These are phyloP conservation scores for Salix koriyanagi DNA, from an alignment of 345 rosid genomes.

Conservation along the genomic window DNA sequence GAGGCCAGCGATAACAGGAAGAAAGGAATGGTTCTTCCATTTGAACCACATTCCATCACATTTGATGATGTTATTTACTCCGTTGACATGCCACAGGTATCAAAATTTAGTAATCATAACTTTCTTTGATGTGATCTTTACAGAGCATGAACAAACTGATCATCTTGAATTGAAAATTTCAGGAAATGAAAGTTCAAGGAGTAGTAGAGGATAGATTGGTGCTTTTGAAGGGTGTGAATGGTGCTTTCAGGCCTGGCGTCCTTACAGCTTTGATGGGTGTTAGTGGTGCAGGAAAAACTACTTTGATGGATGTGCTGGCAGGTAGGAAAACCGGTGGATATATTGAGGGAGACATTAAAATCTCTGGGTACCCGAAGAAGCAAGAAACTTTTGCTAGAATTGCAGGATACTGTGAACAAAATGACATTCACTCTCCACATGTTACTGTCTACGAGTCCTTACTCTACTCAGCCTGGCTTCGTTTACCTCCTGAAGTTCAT, in stretches of 20 bases:
- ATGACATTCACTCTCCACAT: slow-evolving; percentile 74
- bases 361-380: slow-evolving; percentile 73
- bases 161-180: slow-evolving; percentile 3
- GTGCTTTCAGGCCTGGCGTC: slow-evolving; percentile 81
- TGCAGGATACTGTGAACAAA: slow-evolving; percentile 75
- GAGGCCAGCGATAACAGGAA: slow-evolving; percentile 23
- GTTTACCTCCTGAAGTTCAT: slow-evolving; percentile 46
- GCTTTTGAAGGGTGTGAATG: slow-evolving; percentile 65
- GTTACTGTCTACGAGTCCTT: slow-evolving; percentile 72
- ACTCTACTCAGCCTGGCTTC: slow-evolving; percentile 76
- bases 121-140: background rate
- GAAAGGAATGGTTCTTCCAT: slow-evolving; percentile 76
- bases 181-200: slow-evolving; percentile 65
- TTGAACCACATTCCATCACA: slow-evolving; percentile 57
- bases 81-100: slow-evolving; percentile 79
- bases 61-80: slow-evolving; percentile 57
- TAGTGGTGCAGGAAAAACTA: slow-evolving; percentile 85
- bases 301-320: slow-evolving; percentile 83
- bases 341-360: slow-evolving; percentile 54
- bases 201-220: slow-evolving; percentile 52
- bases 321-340: slow-evolving; percentile 85
- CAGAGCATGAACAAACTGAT: background rate
- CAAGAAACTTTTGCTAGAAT: slow-evolving; percentile 84
- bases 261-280: slow-evolving; percentile 81
- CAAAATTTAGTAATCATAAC: background rate